Evolutionary conservation across 169 alveolate species (phyloP).

Genomic region (Plasmodium relictum): DNA sequence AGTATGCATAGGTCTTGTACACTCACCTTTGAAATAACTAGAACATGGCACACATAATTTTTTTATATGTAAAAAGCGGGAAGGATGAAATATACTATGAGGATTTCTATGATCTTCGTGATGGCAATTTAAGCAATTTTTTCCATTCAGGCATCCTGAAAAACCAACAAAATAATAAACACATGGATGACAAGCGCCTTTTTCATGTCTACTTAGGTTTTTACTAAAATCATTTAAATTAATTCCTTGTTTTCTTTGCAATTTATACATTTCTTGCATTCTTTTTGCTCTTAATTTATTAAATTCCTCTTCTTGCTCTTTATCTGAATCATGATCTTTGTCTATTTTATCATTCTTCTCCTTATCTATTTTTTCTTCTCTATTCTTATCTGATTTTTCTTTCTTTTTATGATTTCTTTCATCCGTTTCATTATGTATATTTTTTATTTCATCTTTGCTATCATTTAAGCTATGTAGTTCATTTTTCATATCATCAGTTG

Average conservation of each 20-base stretch:
- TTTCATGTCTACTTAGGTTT: constrained; percentile 19
- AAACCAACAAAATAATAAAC: constrained; percentile 30
- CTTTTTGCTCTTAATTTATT: neutral
- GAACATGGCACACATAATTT: constrained; percentile 19
- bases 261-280: neutral
- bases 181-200: constrained; percentile 37
- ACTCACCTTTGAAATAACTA: constrained; percentile 23
- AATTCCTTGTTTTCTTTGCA: neutral
- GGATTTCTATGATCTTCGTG: constrained; percentile 46
- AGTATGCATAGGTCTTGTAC: constrained; percentile 23
- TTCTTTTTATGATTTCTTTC: neutral
- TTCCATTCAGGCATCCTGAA: constrained; percentile 24
- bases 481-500: too few relatives aligned
- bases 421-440: too few relatives aligned
- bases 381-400: neutral
- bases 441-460: too few relatives aligned
- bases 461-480: too few relatives aligned
- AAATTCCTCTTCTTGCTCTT: neutral
- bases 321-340: neutral
- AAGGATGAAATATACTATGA: constrained; percentile 26
- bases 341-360: neutral
- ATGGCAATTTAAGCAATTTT: constrained; percentile 25
- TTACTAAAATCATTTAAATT: constrained; percentile 2
- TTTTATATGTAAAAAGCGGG: constrained; percentile 16
- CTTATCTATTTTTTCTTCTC: neutral